Evolutionary conservation across 768 basidiomycete genomes (phyloP).

Genomic region (Leccinellum luteum): DNA sequence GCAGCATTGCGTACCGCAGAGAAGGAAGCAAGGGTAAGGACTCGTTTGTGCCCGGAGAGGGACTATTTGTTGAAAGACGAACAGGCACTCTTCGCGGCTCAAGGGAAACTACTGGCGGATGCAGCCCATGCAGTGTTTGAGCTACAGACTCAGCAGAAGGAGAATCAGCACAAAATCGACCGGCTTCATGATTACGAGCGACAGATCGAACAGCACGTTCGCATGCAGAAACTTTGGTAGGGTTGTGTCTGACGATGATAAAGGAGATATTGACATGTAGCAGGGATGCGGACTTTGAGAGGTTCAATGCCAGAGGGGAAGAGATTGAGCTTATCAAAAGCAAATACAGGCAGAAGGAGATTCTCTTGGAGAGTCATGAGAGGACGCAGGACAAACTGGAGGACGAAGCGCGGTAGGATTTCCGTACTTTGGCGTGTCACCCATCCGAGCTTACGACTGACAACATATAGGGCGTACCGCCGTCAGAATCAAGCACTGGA

Average conservation of each 20-base stretch:
- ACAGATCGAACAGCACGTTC: conserved; percentile 80
- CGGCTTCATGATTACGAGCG: conserved; percentile 80
- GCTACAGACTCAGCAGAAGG: conserved; percentile 72
- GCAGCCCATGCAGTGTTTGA: conserved; percentile 68
- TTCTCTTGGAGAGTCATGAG: conserved; percentile 59
- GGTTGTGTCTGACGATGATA: conserved; percentile 17
- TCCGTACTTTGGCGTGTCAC: not conserved
- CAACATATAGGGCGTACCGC: conserved; percentile 49
- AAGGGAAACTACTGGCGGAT: conserved; percentile 65
- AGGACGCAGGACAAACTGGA: conserved; percentile 53
- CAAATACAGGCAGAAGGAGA: conserved; percentile 63
- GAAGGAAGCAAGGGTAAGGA: conserved; percentile 61
- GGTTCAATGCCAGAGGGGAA: conserved; percentile 62
- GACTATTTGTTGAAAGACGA: not conserved
- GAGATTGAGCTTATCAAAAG: conserved; percentile 55
- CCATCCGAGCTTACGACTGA: not conserved
- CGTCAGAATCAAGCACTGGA: conserved; percentile 64
- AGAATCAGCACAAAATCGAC: conserved; percentile 77
- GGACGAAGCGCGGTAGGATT: conserved; percentile 53
- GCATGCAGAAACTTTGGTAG: conserved; percentile 77
- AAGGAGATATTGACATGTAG: conserved; percentile 8
- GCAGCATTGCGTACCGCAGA: conserved; percentile 65
- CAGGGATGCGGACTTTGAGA: conserved; percentile 76
- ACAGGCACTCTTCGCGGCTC: conserved; percentile 66
- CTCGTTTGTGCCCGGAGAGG: not conserved